These are phyloP conservation scores for Crepidotus variabilis DNA, from an alignment of 768 basidiomycete species.

Conservation along the genomic window DNA sequence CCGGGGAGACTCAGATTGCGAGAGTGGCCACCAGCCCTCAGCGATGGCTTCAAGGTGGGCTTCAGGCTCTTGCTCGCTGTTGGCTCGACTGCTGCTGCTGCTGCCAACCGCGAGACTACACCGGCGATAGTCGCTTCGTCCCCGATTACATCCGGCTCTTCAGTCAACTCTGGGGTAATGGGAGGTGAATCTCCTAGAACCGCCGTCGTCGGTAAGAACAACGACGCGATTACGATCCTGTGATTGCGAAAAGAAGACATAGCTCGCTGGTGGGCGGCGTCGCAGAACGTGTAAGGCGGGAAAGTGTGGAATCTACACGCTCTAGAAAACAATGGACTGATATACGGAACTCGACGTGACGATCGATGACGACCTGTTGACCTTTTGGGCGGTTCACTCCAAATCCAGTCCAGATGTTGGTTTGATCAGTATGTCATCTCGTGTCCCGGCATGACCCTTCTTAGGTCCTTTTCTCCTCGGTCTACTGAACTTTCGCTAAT, in stretches of 20 bases:
- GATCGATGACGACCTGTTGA: not conserved
- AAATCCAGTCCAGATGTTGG: not conserved
- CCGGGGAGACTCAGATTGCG: conserved; percentile 14
- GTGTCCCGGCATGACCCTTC: not conserved
- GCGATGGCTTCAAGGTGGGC: conserved; percentile 14
- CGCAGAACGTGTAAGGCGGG: not conserved
- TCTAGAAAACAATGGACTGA: not conserved
- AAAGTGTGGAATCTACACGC: not conserved
- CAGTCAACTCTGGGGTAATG: conserved; percentile 39
- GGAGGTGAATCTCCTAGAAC: conserved; percentile 56
- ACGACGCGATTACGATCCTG: conserved; percentile 76
- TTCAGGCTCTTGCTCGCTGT: conserved; percentile 15
- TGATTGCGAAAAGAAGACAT: conserved; percentile 76
- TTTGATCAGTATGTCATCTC: not conserved
- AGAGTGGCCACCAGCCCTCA: conserved; percentile 1
- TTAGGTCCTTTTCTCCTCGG: not conserved
- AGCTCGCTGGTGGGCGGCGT: not conserved
- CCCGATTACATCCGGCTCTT: conserved; percentile 11
- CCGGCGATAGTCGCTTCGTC: conserved; percentile 18
- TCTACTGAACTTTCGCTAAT: not conserved
- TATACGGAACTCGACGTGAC: not conserved
- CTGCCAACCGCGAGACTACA: conserved; percentile 19
- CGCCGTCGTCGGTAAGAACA: conserved; percentile 76
- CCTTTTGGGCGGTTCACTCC: not conserved
- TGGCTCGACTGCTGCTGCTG: not conserved